Evolutionary conservation across 495 filamentous ascomycete genomes (phyloP), one percentile per base, ranked within the genome.

Genomic region (Aspergillus cavernicola): DNA sequence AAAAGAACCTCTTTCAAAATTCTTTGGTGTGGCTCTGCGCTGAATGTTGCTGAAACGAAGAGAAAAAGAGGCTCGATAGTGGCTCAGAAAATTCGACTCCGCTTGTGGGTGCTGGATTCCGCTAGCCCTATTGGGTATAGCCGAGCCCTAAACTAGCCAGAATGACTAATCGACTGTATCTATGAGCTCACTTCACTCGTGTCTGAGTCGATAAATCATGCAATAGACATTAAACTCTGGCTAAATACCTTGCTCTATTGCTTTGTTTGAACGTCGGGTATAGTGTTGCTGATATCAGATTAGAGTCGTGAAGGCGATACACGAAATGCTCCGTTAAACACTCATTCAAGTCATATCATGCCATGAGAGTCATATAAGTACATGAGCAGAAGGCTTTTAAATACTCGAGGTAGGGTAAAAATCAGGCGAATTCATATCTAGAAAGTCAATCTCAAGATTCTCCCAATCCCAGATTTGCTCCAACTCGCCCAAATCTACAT

Each of bases 11-110:
- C 50, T 52, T 57, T 59, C 53, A 50, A 60, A 67, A 63, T 79
- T 81, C 83, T 85, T 78, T 83, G 84, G 84, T 86, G 80, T 79
- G 84, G 84, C 84, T 82, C 84, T 75, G 68, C 74, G 75, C 71
- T 71, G 65, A 71, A 69, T 65, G 63, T 66, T 63, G 65, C 63
- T 62, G 52, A 38, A 54, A 48, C 31, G 33, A 42, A 47, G 26
- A 52, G 39, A 32, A 52, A 49, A 52, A 57, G 48, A 52, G 39
- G 33, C 29, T 44, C 55, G 40, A 54, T 37, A 33, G 44, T 53
- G 22, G 45, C 31, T 50, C 39, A 62, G 65, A 64, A 65, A 71
- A 66, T 76, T 64, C 54, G 55, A 52, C 70, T 72, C 73, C 72
- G 70, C 70, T 75, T 76, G 73, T 76, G 73, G 70, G 73, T 63